Base-by-base conservation (phyloP, 495 filamentous ascomycete species). In the Xylaria telfairii region DNA sequence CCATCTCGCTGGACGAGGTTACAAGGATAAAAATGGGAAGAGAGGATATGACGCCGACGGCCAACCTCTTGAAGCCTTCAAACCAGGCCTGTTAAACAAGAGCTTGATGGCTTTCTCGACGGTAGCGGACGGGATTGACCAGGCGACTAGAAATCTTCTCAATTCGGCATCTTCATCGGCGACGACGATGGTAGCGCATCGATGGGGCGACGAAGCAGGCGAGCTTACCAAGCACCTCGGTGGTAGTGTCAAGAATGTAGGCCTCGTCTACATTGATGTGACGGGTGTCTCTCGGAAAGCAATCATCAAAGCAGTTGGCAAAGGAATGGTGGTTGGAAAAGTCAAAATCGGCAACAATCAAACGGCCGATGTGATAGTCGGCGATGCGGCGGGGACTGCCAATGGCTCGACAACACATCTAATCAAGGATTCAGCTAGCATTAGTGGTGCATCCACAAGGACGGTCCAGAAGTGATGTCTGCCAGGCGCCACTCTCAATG, bases 181-280 rank as follows among this genome's bases (percentile, higher is more conserved):
- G 26, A 93, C 90, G 21, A 90, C 89, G 4, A 89, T 97, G 70
- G 92, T 98, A 9, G 84, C 87, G 6, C 95, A 99, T 81, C 88
- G 84, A 67, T 99, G 93, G 79, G 96, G 96, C 10, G 75, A 86
- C 7, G 93, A 98, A 80, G 96, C 96, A 3, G 92, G 93, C 65
- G 83, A 87, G 4, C 83, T 98, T 4, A 88, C 93, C 5, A 82
- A 85, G 59, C 85, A 90, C 56, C 75, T 99, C 60, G 92, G 92
- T 0, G 92, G 94, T 3, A 94, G 94, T 7, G 90, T 97, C 73
- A 96, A 92, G 83, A 98, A 98, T 74, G 96, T 98, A 51, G 95
- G 94, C 4, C 83, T 99, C 46, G 96, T 99, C n/a, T 99, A 99
- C 76, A 95, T 99, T 49, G 96, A 99, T 76, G 96, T 95, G 8